phyloP scores from a whole-genome alignment of 2,329 filamentous ascomycete species.

The Fusarium sp. region DNA sequence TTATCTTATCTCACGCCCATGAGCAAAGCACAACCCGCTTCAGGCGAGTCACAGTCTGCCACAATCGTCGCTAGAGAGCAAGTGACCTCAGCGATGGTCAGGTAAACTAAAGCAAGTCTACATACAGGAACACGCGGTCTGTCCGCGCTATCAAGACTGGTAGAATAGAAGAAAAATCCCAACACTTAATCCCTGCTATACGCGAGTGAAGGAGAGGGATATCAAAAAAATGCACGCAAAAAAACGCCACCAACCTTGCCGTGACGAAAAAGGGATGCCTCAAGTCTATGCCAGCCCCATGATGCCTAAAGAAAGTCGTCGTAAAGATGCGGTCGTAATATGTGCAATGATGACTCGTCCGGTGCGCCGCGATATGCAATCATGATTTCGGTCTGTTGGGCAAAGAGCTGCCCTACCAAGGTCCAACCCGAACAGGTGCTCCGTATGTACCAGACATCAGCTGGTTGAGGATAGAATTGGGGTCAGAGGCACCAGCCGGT shows the following conservation, averaged over 20 bases:
- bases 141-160: slow-evolving; percentile 17
- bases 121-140: slow-evolving; percentile 39
- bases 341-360: slow-evolving; percentile 41
- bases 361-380: slow-evolving; percentile 41
- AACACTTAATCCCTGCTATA: slow-evolving; percentile 38
- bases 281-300: slow-evolving; percentile 50
- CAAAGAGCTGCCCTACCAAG: slow-evolving; percentile 56
- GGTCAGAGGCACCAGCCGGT: slow-evolving; percentile 49
- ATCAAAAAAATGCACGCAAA: slow-evolving; percentile 43
- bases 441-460: slow-evolving; percentile 67
- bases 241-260: slow-evolving; percentile 48
- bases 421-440: slow-evolving; percentile 67
- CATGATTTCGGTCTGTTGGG: slow-evolving; percentile 23
- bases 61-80: neutral
- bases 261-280: slow-evolving; percentile 42
- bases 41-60: neutral
- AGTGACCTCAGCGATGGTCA: neutral
- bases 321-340: slow-evolving; percentile 47
- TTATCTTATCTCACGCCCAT: neutral
- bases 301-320: slow-evolving; percentile 48
- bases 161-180: slow-evolving; percentile 16
- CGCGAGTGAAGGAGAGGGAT: slow-evolving; percentile 42
- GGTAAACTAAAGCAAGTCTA: slow-evolving; percentile 33
- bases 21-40: neutral
- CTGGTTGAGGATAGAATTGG: slow-evolving; percentile 67